phyloP scores from a whole-genome alignment of 2,329 filamentous ascomycete species.

The Phialocephala subalpina region DNA sequence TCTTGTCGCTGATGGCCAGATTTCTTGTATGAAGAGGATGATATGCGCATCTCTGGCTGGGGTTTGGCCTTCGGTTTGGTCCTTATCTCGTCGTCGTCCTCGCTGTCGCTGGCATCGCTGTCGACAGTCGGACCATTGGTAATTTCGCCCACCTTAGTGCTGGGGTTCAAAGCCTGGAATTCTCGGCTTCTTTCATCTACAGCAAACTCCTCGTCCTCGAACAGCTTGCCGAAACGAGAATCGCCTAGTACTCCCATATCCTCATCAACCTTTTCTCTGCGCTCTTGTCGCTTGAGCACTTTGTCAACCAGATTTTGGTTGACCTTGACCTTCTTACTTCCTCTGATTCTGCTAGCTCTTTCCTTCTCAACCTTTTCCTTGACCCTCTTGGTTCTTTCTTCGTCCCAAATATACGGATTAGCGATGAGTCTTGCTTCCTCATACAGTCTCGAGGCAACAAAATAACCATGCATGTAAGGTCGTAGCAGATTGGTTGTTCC shows the following conservation, averaged over 20 bases:
- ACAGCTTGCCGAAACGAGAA: constrained; percentile 85
- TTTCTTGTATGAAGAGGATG: constrained; percentile 70
- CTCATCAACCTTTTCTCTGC: constrained; percentile 63
- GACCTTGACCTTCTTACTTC: constrained; percentile 97
- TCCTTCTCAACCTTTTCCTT: constrained; percentile 98
- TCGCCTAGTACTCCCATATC: constrained; percentile 78
- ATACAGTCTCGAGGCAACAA: constrained; percentile 93
- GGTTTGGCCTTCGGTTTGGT: constrained; percentile 40
- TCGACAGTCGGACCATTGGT: constrained; percentile 48
- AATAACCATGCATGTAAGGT: constrained; percentile 99
- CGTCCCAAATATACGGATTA: constrained; percentile 93
- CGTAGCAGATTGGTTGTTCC: constrained; percentile 89
- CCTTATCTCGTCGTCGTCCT: constrained; percentile 51
- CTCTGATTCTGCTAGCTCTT: constrained; percentile 91
- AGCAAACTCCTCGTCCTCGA: constrained; percentile 91
- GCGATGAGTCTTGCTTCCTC: constrained; percentile 93
- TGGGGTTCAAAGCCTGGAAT: constrained; percentile 89
- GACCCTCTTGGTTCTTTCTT: constrained; percentile 88
- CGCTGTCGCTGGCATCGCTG: constrained; percentile 47
- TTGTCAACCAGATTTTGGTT: constrained; percentile 85
- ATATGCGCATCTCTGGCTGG: constrained; percentile 67
- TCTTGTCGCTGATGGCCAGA: constrained; percentile 61
- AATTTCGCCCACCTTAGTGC: constrained; percentile 61
- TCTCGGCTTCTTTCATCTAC: constrained; percentile 91
- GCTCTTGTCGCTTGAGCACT: constrained; percentile 70